A percentile compares a stretch with the other conserved stretches of the same genome.
These are phyloP conservation scores for Echinochloa phyllopogon DNA, from an alignment of 176 grass and related monocot species.

Conservation along the genomic window DNA sequence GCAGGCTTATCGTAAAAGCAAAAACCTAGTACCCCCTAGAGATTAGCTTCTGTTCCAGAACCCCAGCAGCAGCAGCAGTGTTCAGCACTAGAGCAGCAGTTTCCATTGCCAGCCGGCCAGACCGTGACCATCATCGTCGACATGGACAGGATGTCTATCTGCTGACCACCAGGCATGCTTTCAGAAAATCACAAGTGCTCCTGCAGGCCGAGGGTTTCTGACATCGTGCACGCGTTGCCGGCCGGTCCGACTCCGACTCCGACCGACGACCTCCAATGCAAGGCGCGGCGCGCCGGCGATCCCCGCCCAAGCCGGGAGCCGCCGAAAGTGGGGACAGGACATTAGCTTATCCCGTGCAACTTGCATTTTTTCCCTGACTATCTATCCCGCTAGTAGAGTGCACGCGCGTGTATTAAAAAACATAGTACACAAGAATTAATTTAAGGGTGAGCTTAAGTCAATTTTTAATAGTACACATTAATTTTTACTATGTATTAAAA, in stretches of 20 bases:
- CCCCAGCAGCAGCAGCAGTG: neutral
- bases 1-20: too few relatives aligned
- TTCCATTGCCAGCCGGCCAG: neutral
- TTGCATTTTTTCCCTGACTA: neutral
- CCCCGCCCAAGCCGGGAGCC: neutral
- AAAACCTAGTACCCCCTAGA: neutral
- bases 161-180: too few relatives aligned
- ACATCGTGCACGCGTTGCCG: slow-evolving; percentile 27
- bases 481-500: too few relatives aligned
- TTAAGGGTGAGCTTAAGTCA: too few relatives aligned
- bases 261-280: neutral
- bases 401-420: too few relatives aligned
- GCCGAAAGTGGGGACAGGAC: slow-evolving; percentile 3
- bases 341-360: neutral
- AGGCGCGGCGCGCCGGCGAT: neutral
- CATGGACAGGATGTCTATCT: neutral
- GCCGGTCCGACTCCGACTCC: too few relatives aligned
- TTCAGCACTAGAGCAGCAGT: neutral
- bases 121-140: neutral
- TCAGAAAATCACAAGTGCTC: neutral
- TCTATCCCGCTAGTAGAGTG: too few relatives aligned
- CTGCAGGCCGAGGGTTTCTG: neutral
- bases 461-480: too few relatives aligned
- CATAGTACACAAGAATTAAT: too few relatives aligned
- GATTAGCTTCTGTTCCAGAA: neutral